These are phyloP conservation scores for Rosa chinensis DNA, from an alignment of 306 rosid genomes.

Conservation along the genomic window DNA sequence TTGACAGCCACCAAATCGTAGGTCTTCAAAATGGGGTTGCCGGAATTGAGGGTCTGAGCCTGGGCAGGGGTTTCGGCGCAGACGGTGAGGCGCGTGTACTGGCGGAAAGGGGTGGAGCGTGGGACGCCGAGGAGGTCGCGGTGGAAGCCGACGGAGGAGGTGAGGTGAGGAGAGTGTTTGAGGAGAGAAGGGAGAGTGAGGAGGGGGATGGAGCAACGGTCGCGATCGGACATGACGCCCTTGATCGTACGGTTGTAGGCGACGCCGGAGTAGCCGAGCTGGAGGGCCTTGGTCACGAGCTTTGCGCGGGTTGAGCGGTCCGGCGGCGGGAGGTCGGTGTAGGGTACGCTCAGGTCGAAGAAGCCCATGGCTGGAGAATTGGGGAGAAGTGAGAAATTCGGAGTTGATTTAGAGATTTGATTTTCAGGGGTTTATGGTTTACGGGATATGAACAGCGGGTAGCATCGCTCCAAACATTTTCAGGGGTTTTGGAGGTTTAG, in stretches of 20 bases:
- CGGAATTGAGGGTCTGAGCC: constrained; percentile 62
- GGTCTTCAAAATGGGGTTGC: constrained; percentile 77
- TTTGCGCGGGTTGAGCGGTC: constrained; percentile 51
- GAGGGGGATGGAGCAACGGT: constrained; percentile 68
- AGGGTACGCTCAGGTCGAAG: constrained; percentile 85
- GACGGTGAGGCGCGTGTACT: constrained; percentile 87
- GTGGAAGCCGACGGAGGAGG: constrained; percentile 67
- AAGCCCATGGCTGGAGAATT: constrained; percentile 48
- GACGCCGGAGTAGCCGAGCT: constrained; percentile 82
- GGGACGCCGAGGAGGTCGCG: constrained; percentile 64
- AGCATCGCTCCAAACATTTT: no score
- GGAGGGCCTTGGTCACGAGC: constrained; percentile 68
- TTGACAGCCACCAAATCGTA: constrained; percentile 73
- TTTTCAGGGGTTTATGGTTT: not conserved
- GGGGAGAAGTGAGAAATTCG: not conserved
- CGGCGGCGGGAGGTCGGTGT: constrained; percentile 34
- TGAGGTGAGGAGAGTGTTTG: constrained; percentile 60
- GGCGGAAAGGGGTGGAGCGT: constrained; percentile 65
- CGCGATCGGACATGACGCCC: constrained; percentile 83
- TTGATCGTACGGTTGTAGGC: constrained; percentile 81
- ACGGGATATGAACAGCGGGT: no score
- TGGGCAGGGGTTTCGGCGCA: constrained; percentile 41
- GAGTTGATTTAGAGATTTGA: not conserved
- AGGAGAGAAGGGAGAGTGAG: constrained; percentile 65
- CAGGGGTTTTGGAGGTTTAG: no score